These are phyloP conservation scores for Decorospora gaudefroyi DNA, from an alignment of 2,329 filamentous ascomycete genomes.

Conservation along the genomic window DNA sequence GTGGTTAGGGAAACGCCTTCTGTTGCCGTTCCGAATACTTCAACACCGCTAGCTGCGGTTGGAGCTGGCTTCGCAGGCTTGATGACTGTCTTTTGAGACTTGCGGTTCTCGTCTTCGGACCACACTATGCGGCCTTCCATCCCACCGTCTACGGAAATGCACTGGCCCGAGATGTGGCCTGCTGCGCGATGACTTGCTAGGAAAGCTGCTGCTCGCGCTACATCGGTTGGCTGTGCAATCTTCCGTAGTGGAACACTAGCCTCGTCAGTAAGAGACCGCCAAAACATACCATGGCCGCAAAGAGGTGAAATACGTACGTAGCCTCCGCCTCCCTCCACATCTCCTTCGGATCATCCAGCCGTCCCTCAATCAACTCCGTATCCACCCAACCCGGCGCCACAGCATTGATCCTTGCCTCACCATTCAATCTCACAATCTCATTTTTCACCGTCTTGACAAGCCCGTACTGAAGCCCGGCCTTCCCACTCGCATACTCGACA, in stretches of 20 bases:
- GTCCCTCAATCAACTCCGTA: slow-evolving; percentile 54
- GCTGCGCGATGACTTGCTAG: slow-evolving; percentile 57
- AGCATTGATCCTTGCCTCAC: slow-evolving; percentile 58
- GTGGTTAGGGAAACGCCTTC: slow-evolving; percentile 14
- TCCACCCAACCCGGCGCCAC: slow-evolving; percentile 57
- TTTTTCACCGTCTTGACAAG: slow-evolving; percentile 60
- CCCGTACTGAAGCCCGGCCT: slow-evolving; percentile 57
- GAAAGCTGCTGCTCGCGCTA: slow-evolving; percentile 56
- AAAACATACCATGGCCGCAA: not conserved
- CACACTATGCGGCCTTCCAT: slow-evolving; percentile 58
- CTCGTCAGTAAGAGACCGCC: slow-evolving; percentile 9
- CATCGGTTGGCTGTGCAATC: slow-evolving; percentile 55
- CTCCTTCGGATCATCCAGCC: slow-evolving; percentile 56
- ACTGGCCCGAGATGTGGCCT: slow-evolving; percentile 61
- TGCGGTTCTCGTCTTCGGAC: slow-evolving; percentile 51
- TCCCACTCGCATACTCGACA: slow-evolving; percentile 56
- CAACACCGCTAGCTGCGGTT: slow-evolving; percentile 2
- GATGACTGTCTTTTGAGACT: slow-evolving; percentile 7
- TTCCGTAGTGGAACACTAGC: slow-evolving; percentile 51
- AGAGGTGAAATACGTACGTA: slow-evolving; percentile 37
- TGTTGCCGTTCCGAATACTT: slow-evolving; percentile 18
- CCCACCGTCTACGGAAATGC: slow-evolving; percentile 57
- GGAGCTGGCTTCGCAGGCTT: slow-evolving; percentile 1
- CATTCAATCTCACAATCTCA: slow-evolving; percentile 58
- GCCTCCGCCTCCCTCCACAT: slow-evolving; percentile 57